phyloP scores from a whole-genome alignment of 208 protist genomes.

The Acanthamoeba polyphaga region DNA sequence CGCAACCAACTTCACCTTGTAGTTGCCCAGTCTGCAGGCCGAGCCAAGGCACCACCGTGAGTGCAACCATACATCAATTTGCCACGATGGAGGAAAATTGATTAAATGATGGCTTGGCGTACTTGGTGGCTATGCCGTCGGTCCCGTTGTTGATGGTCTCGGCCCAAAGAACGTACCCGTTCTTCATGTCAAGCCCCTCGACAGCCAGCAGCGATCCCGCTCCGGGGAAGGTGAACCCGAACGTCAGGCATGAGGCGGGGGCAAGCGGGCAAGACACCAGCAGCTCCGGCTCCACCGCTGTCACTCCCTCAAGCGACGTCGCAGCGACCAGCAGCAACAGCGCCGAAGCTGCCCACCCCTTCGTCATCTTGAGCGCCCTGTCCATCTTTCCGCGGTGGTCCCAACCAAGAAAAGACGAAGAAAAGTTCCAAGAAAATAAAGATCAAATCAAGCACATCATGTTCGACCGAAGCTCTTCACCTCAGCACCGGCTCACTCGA shows the following conservation, averaged over 20 bases:
- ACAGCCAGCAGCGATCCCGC: neutral
- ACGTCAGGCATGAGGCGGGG: neutral
- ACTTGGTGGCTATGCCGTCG: slow-evolving; percentile 1
- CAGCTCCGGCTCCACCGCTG: neutral
- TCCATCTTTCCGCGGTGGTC: too few species aligned
- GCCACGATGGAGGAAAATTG: too few species aligned
- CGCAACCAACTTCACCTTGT: slow-evolving; percentile 9
- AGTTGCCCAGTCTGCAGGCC: neutral
- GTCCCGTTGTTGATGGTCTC: slow-evolving; percentile 38
- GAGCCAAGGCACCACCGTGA: neutral
- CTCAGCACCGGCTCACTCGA: too few species aligned
- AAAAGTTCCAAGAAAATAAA: too few species aligned
- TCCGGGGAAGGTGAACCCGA: slow-evolving; percentile 2
- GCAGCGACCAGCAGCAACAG: neutral
- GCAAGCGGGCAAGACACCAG: neutral
- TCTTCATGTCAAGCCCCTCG: neutral
- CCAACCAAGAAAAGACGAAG: too few species aligned
- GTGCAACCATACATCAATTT: neutral
- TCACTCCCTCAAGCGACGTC: neutral
- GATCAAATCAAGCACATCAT: too few species aligned
- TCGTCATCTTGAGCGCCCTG: too few species aligned
- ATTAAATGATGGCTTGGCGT: neutral
- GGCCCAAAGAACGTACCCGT: slow-evolving; percentile 35
- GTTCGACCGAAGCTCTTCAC: too few species aligned
- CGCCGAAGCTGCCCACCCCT: too few species aligned